Conservation (phyloP, 2,329 filamentous ascomycete species). For the Metarhizium album region DNA sequence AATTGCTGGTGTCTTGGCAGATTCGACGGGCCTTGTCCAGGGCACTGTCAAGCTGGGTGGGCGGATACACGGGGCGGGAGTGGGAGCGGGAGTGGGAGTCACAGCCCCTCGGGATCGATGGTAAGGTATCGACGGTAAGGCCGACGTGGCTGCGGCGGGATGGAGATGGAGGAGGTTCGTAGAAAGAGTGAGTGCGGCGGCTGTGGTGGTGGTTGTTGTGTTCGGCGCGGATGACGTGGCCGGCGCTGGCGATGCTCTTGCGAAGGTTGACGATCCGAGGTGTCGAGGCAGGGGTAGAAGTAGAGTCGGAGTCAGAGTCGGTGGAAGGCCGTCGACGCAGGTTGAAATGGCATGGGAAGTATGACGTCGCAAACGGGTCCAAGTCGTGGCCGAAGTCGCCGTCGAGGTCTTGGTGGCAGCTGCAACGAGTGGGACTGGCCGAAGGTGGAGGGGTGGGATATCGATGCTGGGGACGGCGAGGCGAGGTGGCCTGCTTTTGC, state of each 20-base stretch:
- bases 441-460: conserved; percentile 23
- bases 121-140: background rate
- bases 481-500: too few relatives aligned
- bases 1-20: background rate
- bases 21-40: background rate
- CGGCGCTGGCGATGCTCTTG: too few relatives aligned
- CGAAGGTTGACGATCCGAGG: too few relatives aligned
- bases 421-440: conserved; percentile 33
- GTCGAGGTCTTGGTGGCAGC: too few relatives aligned
- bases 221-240: too few relatives aligned
- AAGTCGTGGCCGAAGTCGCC: conserved; percentile 35
- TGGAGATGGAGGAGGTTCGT: background rate
- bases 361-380: conserved; percentile 24
- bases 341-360: background rate
- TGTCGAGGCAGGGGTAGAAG: background rate
- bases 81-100: background rate
- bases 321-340: background rate
- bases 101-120: background rate
- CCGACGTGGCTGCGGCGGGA: background rate
- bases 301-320: background rate
- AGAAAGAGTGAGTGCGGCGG: too few relatives aligned
- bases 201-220: too few relatives aligned
- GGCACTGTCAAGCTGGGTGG: background rate
- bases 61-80: background rate
- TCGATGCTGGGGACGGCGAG: background rate